These are phyloP conservation scores for Fusarium sp. DNA, from an alignment of 2,329 filamentous ascomycete genomes.

Conservation along the genomic window DNA sequence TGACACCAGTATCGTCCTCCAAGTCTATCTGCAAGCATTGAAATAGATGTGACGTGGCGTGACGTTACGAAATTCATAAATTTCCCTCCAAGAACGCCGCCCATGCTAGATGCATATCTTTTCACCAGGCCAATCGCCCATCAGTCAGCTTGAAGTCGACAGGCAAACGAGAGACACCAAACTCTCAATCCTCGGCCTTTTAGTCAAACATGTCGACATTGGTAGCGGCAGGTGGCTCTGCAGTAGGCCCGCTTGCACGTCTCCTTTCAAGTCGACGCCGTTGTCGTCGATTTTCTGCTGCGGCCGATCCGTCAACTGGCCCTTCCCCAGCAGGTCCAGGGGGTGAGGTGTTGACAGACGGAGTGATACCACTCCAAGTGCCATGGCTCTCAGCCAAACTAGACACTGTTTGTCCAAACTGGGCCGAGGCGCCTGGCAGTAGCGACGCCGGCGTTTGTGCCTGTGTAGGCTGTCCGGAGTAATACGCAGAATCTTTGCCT, in stretches of 20 bases:
- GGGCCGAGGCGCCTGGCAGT: constrained; percentile 48
- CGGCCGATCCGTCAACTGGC: constrained; percentile 49
- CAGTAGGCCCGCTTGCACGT: constrained; percentile 49
- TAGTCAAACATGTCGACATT: constrained; percentile 35
- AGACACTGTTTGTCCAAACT: constrained; percentile 55
- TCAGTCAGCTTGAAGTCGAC: not conserved
- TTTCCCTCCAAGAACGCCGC: constrained; percentile 38
- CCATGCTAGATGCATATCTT: constrained; percentile 28
- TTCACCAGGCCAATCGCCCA: not conserved
- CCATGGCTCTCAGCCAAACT: constrained; percentile 61
- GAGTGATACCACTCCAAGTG: constrained; percentile 59
- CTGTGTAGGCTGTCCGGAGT: constrained; percentile 58
- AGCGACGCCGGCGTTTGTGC: constrained; percentile 40
- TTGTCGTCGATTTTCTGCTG: constrained; percentile 63
- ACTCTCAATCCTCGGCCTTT: not conserved
- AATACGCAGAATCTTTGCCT: constrained; percentile 70
- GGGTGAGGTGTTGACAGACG: constrained; percentile 54
- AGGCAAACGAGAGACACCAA: not conserved
- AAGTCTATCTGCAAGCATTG: constrained; percentile 40
- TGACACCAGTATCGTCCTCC: constrained; percentile 36
- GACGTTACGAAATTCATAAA: constrained; percentile 27
- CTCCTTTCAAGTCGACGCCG: constrained; percentile 65
- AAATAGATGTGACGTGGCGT: constrained; percentile 35
- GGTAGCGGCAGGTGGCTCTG: constrained; percentile 21
- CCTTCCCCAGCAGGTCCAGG: constrained; percentile 44